A percentile compares a stretch with the other conserved stretches of the same genome.
phyloP scores from a whole-genome alignment of 495 filamentous ascomycete species.

The Hypoxylon perforatum region DNA sequence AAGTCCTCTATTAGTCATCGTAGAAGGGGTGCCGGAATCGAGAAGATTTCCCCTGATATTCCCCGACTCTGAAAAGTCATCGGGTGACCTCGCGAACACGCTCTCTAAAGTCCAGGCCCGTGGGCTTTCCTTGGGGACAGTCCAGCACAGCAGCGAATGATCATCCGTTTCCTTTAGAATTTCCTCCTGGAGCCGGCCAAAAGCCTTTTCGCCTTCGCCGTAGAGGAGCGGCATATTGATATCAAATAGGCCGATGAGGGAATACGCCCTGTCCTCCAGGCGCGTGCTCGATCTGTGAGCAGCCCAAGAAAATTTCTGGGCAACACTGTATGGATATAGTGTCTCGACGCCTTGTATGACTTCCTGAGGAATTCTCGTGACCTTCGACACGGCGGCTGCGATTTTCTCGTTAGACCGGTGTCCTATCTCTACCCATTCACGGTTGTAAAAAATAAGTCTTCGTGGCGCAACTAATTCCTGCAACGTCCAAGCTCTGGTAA shows the following conservation, averaged over 20 bases:
- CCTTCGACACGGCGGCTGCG: constrained; percentile 2
- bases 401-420: background rate
- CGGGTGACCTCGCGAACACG: constrained; percentile 34
- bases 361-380: constrained; percentile 35
- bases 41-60: background rate
- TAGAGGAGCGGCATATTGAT: constrained; percentile 50
- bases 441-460: constrained; percentile 44
- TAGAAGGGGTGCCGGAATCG: constrained; percentile 18
- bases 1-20: constrained; percentile 29
- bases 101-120: constrained; percentile 27
- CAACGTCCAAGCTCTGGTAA: constrained; percentile 51
- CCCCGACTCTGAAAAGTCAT: constrained; percentile 20
- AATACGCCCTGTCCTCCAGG: constrained; percentile 47
- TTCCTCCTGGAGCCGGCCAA: constrained; percentile 48
- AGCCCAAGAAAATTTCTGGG: constrained; percentile 48
- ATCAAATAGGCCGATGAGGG: constrained; percentile 47
- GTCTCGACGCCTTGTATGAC: constrained; percentile 4
- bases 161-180: constrained; percentile 46
- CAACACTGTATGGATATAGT: constrained; percentile 22
- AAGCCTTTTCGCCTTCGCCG: constrained; percentile 46
- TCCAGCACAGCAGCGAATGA: constrained; percentile 47
- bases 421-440: constrained; percentile 40
- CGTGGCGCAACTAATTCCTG: constrained; percentile 47
- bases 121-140: constrained; percentile 8
- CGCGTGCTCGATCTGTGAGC: constrained; percentile 38